phyloP scores from a whole-genome alignment of 257 asterid species.

The Craterostigma plantagineum region DNA sequence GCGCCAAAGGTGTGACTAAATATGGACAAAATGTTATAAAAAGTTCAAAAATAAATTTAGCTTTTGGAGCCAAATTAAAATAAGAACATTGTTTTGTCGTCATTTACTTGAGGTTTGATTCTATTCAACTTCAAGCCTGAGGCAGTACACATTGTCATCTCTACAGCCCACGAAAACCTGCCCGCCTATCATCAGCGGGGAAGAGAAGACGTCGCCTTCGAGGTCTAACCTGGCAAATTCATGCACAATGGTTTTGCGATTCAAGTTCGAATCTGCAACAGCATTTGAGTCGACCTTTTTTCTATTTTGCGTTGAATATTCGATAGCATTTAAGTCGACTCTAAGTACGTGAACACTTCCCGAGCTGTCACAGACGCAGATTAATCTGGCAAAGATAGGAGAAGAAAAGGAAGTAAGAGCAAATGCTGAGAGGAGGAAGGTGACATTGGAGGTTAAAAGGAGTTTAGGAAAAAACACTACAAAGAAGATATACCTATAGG shows the following conservation, averaged over 20 bases:
- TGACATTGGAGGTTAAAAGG: not conserved
- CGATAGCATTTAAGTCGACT: constrained; percentile 12
- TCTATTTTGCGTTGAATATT: constrained; percentile 11
- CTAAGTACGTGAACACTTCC: constrained; percentile 49
- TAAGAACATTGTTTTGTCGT: no score
- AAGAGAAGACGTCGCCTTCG: constrained; percentile 72
- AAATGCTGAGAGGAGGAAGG: no score
- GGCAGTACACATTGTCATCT: constrained; percentile 52
- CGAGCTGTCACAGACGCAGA: constrained; percentile 64
- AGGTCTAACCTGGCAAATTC: constrained; percentile 58
- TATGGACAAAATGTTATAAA: no score
- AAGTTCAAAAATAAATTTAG: no score
- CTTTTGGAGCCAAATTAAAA: no score
- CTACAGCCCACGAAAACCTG: constrained; percentile 71
- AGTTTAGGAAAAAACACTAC: constrained; percentile 2
- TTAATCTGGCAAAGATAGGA: constrained; percentile 25
- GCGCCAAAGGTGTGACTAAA: no score
- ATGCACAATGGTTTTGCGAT: constrained; percentile 16
- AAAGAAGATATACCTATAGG: constrained; percentile 28
- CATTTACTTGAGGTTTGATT: not conserved
- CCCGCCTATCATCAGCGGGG: constrained; percentile 91
- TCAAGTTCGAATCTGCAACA: constrained; percentile 9
- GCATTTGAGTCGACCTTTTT: constrained; percentile 13
- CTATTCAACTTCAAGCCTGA: constrained; percentile 25
- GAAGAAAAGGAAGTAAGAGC: constrained; percentile 3